Percentiles rank a stretch among this genome's conserved stretches.
These are phyloP conservation scores for Penicillium chermesinum DNA, from an alignment of 495 filamentous ascomycete species.

Conservation along the genomic window DNA sequence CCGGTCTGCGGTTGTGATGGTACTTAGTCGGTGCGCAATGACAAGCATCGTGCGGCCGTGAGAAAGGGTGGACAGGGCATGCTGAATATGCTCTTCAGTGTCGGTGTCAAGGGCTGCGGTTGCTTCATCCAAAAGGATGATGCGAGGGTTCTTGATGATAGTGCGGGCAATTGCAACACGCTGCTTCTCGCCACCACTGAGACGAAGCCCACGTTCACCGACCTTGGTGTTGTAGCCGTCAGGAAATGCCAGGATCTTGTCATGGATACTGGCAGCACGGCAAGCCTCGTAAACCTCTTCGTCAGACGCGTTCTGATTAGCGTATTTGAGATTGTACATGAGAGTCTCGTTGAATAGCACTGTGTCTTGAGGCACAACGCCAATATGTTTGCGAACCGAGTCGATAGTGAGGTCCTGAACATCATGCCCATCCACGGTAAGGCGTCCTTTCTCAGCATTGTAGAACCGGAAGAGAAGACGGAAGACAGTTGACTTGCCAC, in stretches of 20 bases:
- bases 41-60: constrained; percentile 80
- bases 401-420: constrained; percentile 86
- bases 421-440: constrained; percentile 78
- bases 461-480: constrained; percentile 94
- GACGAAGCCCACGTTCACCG: constrained; percentile 85
- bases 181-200: constrained; percentile 95
- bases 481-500: constrained; percentile 97
- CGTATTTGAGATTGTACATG: constrained; percentile 97
- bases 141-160: constrained; percentile 90
- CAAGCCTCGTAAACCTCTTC: constrained; percentile 89
- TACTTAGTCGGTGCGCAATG: constrained; percentile 85
- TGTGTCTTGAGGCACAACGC: constrained; percentile 95
- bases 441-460: constrained; percentile 69
- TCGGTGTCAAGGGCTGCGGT: constrained; percentile 93
- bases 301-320: constrained; percentile 77
- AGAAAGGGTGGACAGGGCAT: constrained; percentile 72
- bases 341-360: constrained; percentile 94
- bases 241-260: constrained; percentile 89
- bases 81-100: constrained; percentile 94
- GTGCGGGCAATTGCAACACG: constrained; percentile 95
- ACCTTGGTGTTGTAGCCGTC: constrained; percentile 90
- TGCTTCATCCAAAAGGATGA: constrained; percentile 95
- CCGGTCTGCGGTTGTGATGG: constrained; percentile 89
- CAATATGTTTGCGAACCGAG: constrained; percentile 83
- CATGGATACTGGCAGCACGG: constrained; percentile 87